Conservation (phyloP, 805 yeast genomes). For the Isabelozyma pseudorhagii region DNA sequence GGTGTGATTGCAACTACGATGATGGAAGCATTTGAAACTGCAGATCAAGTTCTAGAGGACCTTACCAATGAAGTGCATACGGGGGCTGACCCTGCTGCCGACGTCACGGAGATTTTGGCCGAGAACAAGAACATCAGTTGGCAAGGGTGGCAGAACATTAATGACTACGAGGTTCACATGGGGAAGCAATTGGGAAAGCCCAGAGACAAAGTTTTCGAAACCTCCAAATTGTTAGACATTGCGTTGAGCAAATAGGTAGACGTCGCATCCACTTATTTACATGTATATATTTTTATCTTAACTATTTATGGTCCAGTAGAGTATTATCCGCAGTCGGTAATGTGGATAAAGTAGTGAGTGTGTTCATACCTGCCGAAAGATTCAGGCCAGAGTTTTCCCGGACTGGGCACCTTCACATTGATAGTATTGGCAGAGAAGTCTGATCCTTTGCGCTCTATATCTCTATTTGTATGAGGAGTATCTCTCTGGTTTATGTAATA, state of each 20-base stretch:
- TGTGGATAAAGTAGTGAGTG: constrained; percentile 25
- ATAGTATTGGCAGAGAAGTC: background rate
- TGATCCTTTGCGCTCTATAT: constrained; percentile 8
- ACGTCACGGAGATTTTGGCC: constrained; percentile 7
- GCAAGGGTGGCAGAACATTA: constrained; percentile 64
- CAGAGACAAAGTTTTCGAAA: constrained; percentile 53
- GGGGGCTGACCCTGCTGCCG: constrained; percentile 15
- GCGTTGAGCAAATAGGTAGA: background rate
- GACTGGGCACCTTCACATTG: constrained; percentile 2
- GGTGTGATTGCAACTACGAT: constrained; percentile 93
- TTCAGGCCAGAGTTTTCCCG: constrained; percentile 17
- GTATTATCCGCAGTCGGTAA: constrained; percentile 25
- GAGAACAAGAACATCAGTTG: constrained; percentile 43
- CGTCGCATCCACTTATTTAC: background rate
- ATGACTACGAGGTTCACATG: constrained; percentile 45
- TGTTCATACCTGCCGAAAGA: constrained; percentile 27
- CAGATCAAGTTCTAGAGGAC: constrained; percentile 62
- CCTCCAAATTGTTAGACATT: constrained; percentile 47
- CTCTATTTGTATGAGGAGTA: constrained; percentile 33
- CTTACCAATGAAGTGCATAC: constrained; percentile 27
- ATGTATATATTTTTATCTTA: background rate
- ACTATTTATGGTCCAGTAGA: background rate
- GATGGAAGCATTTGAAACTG: constrained; percentile 77
- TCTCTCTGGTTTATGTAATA: constrained; percentile 39
- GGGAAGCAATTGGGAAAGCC: constrained; percentile 52